Percentiles rank a stretch among this genome's conserved stretches.
Evolutionary conservation across 225 moss, liverwort and hornwort species (phyloP).

Genomic region (Climacium dendroides): DNA sequence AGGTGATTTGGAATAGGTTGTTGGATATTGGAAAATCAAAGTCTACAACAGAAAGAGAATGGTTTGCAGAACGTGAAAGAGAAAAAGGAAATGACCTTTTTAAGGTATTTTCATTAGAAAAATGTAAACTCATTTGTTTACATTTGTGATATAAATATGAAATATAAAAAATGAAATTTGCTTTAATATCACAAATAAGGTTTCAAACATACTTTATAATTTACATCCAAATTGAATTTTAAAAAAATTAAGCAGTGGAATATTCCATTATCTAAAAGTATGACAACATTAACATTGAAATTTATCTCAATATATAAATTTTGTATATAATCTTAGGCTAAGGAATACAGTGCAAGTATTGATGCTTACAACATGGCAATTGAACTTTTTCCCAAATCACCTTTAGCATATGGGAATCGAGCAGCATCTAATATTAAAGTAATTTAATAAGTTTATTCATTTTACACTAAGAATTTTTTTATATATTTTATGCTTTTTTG

Average conservation of each 20-base stretch:
- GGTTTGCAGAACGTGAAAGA: conserved; percentile 42
- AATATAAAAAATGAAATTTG: not conserved
- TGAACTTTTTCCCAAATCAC: conserved; percentile 12
- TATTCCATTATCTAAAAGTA: no score
- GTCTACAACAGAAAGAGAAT: conserved; percentile 23
- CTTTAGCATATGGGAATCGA: conserved; percentile 34
- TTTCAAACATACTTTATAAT: not conserved
- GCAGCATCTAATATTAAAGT: conserved; percentile 39
- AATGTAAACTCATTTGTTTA: rapidly evolving
- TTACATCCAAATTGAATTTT: no score
- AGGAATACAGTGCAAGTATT: conserved; percentile 36
- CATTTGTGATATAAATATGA: no score
- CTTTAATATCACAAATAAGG: rapidly evolving
- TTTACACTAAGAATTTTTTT: not conserved
- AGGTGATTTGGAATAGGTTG: not conserved
- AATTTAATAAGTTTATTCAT: not conserved
- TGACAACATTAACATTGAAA: not conserved
- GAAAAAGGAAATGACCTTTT: conserved; percentile 53
- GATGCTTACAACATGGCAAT: conserved; percentile 32
- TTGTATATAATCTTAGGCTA: not conserved
- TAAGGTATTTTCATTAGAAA: not conserved
- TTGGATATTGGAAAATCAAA: conserved; percentile 22
- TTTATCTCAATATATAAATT: no score
- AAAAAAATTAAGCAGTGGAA: no score
- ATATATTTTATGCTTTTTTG: no score